Evolutionary conservation across 108 stramenopile genomes (phyloP).

Genomic region (Pseudonitzschia delicatissima): DNA sequence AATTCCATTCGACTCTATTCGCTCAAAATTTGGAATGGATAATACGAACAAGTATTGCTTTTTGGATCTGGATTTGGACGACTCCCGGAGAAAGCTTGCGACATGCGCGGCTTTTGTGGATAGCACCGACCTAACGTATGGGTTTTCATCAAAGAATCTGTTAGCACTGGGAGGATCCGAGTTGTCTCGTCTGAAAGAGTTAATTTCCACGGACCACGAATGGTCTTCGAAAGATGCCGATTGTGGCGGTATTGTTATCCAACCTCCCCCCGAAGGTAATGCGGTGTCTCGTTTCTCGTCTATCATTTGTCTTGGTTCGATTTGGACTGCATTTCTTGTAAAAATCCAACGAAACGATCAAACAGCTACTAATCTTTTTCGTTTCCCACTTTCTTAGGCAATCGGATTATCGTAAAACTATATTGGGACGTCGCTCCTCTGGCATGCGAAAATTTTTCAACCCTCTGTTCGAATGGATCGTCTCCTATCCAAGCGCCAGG

Average conservation of each 20-base stretch:
- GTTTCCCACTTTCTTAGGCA: conserved; percentile 28
- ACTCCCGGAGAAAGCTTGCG: conserved; percentile 37
- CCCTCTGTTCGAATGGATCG: conserved; percentile 70
- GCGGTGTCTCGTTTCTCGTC: conserved; percentile 59
- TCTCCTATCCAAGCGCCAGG: conserved; percentile 12
- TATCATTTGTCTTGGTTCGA: conserved; percentile 56
- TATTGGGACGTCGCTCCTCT: conserved; percentile 81
- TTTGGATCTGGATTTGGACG: conserved; percentile 49
- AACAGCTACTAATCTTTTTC: too few species aligned
- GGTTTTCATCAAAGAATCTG: conserved; percentile 67
- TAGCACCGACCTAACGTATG: conserved; percentile 76
- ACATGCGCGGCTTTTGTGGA: conserved; percentile 77
- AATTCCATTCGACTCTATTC: too few species aligned
- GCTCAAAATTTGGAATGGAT: too few species aligned
- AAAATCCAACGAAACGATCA: too few species aligned
- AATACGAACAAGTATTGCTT: conserved; percentile 39
- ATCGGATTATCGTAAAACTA: conserved; percentile 66
- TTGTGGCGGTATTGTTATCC: conserved; percentile 27
- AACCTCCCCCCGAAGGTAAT: conserved; percentile 25
- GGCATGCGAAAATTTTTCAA: conserved; percentile 88
- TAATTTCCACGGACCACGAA: conserved; percentile 67
- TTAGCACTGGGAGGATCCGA: conserved; percentile 72
- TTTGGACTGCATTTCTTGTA: conserved; percentile 26
- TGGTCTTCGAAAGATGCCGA: conserved; percentile 33
- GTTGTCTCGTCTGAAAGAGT: conserved; percentile 60